These are phyloP conservation scores for Luffa acutangula DNA, from an alignment of 306 rosid genomes.

Conservation along the genomic window DNA sequence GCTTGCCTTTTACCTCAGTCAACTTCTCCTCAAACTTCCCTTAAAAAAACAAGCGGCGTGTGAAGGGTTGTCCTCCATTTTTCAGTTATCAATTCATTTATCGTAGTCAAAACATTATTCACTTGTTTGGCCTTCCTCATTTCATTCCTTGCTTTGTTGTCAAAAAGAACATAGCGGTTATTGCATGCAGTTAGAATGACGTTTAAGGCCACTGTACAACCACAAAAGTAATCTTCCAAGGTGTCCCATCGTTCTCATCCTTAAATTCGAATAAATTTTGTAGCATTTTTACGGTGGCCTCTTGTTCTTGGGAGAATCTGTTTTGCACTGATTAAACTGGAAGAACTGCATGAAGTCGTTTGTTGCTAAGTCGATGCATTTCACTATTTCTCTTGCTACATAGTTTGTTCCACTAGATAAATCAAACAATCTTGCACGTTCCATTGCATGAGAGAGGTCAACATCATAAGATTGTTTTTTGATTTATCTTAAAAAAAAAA, in stretches of 20 bases:
- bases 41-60: slow-evolving; percentile 48
- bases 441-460: background rate
- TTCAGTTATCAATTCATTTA: slow-evolving; percentile 28
- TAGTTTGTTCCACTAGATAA: slow-evolving; percentile 41
- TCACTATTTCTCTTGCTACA: slow-evolving; percentile 65
- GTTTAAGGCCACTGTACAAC: slow-evolving; percentile 54
- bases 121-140: slow-evolving; percentile 44
- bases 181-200: slow-evolving; percentile 46
- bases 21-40: slow-evolving; percentile 10
- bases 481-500: too few relatives aligned
- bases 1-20: background rate
- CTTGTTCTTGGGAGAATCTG: slow-evolving; percentile 70
- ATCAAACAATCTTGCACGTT: slow-evolving; percentile 59
- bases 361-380: slow-evolving; percentile 70
- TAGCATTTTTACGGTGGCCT: slow-evolving; percentile 50
- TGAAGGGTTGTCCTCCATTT: slow-evolving; percentile 61
- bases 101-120: slow-evolving; percentile 42
- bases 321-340: slow-evolving; percentile 55
- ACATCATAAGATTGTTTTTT: too few relatives aligned
- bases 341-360: slow-evolving; percentile 78
- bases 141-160: slow-evolving; percentile 67
- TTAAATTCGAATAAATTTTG: slow-evolving; percentile 60
- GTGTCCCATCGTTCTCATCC: slow-evolving; percentile 58
- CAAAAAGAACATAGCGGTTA: slow-evolving; percentile 58
- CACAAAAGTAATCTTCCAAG: slow-evolving; percentile 49